Evolutionary conservation across 805 yeast species (phyloP), one percentile per base, ranked within the genome.

Genomic region (Sugiyamaella floridensis): DNA sequence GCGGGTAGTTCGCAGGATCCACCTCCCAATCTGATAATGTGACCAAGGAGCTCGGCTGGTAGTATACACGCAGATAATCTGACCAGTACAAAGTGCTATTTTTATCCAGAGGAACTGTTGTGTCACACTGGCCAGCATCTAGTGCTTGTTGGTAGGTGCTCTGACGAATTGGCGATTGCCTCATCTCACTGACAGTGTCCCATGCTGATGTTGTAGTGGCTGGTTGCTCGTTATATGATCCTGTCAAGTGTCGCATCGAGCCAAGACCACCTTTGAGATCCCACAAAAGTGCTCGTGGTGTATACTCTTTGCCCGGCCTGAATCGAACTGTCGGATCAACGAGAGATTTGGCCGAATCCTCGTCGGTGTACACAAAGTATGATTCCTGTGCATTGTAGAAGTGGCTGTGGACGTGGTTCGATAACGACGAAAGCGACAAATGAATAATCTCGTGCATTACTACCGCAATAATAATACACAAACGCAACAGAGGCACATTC

Each of bases 241-340:
- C 49, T 18, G 43, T 40, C 26, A 34, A 58, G 42, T 53, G 53
- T 42, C 53, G 54, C 19, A 87, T 66, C 0, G 88, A 71, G 0
- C 97, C 97, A 62, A 76, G 78, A 0, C 96, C 96, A 47, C 85
- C 83, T 18, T 76, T 71, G 45, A 82, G 76, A 56, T 93, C 98
- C 83, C 90, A 88, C n/a, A 89, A 61, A 37, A 89, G 61, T 0
- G 86, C 80, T 51, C 98, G 70, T 1, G 99, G 98, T n/a, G 84
- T 75, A 63, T 81, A 88, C n/a, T 81, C 78, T 0, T 78, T 58
- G 1, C 75, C 74, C 4, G 77, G 70, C 41, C 73, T 69, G 56
- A 82, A 73, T 55, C 75, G 75, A 2, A 82, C 72, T 15, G 69
- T 50, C 2, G 84, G 77, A 55, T 76, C 78, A 3, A 75, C 68